A percentile compares a stretch with the other conserved stretches of the same genome.
phyloP scores from a whole-genome alignment of 345 rosid genomes.

The Citrus reticulata region DNA sequence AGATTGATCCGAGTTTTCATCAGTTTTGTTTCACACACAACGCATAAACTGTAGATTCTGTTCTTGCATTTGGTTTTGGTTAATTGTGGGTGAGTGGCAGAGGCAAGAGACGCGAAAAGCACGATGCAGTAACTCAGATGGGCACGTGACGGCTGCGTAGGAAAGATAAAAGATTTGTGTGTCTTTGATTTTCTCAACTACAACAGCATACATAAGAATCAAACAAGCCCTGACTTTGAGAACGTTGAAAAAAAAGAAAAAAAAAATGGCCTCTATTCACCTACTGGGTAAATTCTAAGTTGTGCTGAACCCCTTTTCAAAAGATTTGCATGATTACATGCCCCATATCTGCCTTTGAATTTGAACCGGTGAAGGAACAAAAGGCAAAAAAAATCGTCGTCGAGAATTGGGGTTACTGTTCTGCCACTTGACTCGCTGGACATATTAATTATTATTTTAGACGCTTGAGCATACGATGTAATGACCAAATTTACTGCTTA shows the following conservation, averaged over 20 bases:
- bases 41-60: too few relatives aligned
- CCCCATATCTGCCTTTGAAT: background rate
- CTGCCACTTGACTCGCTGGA: too few relatives aligned
- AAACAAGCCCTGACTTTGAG: constrained; percentile 36
- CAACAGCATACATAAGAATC: too few relatives aligned
- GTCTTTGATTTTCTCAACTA: background rate
- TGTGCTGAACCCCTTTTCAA: background rate
- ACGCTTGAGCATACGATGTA: too few relatives aligned
- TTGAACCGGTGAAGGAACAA: background rate
- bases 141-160: constrained; percentile 50
- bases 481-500: too few relatives aligned
- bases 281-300: too few relatives aligned
- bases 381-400: too few relatives aligned
- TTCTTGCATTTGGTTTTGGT: background rate
- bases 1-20: background rate
- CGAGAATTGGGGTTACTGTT: too few relatives aligned
- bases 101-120: constrained; percentile 24
- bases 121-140: constrained; percentile 40
- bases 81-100: background rate
- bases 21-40: background rate
- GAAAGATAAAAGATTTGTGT: constrained; percentile 24
- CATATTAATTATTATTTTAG: too few relatives aligned
- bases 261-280: too few relatives aligned
- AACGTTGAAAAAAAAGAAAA: background rate
- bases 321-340: background rate